Conservation (phyloP, 139 green algal species). For the Eudorina sp. region DNA sequence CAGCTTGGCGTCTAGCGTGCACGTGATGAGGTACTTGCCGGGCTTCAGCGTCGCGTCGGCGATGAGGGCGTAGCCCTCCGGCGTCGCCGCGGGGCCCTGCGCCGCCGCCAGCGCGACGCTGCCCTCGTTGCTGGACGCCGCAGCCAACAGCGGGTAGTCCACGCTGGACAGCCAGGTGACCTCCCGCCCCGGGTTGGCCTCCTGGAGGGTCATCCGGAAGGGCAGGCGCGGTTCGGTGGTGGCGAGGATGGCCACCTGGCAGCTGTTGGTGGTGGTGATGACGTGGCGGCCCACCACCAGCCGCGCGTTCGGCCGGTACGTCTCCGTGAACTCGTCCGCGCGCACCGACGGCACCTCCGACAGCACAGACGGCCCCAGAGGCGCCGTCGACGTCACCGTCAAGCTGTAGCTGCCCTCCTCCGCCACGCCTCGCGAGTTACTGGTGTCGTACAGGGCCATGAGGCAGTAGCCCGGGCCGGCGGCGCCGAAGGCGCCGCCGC, state of each 20-base stretch:
- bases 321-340: conserved; percentile 47
- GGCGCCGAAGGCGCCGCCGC: neutral
- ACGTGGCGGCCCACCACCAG: conserved; percentile 52
- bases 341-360: conserved; percentile 4
- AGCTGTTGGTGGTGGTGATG: conserved; percentile 48
- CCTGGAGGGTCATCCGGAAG: conserved; percentile 45
- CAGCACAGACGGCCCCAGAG: conserved; percentile 30
- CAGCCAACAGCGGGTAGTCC: conserved; percentile 44
- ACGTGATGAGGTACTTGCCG: conserved; percentile 67
- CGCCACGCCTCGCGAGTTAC: neutral
- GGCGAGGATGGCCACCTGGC: conserved; percentile 34
- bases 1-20: conserved; percentile 13
- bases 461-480: conserved; percentile 52
- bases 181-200: conserved; percentile 45
- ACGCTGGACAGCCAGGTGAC: conserved; percentile 1
- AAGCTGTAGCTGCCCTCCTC: conserved; percentile 55
- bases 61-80: conserved; percentile 49
- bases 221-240: conserved; percentile 45
- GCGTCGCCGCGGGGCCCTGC: neutral
- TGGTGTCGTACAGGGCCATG: conserved; percentile 55
- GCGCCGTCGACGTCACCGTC: conserved; percentile 35
- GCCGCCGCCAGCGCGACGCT: neutral
- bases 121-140: neutral
- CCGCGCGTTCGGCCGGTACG: conserved; percentile 63
- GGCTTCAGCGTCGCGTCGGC: conserved; percentile 51